phyloP scores from a whole-genome alignment of 169 alveolate genomes.

The Eimeria necatrix region DNA sequence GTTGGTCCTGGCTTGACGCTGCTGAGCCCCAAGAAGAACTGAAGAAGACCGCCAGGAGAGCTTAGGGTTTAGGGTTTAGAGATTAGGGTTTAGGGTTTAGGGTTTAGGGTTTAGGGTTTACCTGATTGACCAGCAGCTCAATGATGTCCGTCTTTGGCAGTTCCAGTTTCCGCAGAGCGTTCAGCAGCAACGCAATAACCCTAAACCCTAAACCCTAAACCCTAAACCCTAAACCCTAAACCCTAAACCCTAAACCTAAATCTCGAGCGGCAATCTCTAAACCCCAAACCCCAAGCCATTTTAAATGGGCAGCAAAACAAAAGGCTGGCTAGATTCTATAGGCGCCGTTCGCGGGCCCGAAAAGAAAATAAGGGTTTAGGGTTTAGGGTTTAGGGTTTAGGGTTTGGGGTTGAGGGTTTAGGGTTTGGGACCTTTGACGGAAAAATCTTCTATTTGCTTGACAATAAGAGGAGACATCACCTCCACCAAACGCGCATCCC shows the following conservation, averaged over 20 bases:
- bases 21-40: neutral
- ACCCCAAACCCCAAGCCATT: neutral
- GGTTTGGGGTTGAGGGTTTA: neutral
- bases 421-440: slow-evolving; percentile 39
- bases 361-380: too few species aligned
- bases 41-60: neutral
- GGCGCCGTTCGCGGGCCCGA: too few species aligned
- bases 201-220: neutral
- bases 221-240: neutral
- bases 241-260: neutral
- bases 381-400: neutral
- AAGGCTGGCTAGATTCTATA: neutral
- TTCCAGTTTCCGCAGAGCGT: slow-evolving; percentile 40
- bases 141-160: slow-evolving; percentile 50
- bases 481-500: slow-evolving; percentile 45
- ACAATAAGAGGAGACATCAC: slow-evolving; percentile 49
- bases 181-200: slow-evolving; percentile 34
- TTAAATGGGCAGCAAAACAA: neutral
- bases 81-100: neutral
- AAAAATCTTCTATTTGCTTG: slow-evolving; percentile 57
- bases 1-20: neutral
- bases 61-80: too few species aligned
- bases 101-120: neutral
- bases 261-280: neutral
- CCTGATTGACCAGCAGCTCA: slow-evolving; percentile 58